These are phyloP conservation scores for Cenchrus purpureus DNA, from an alignment of 176 grass and related monocot genomes.

Conservation along the genomic window DNA sequence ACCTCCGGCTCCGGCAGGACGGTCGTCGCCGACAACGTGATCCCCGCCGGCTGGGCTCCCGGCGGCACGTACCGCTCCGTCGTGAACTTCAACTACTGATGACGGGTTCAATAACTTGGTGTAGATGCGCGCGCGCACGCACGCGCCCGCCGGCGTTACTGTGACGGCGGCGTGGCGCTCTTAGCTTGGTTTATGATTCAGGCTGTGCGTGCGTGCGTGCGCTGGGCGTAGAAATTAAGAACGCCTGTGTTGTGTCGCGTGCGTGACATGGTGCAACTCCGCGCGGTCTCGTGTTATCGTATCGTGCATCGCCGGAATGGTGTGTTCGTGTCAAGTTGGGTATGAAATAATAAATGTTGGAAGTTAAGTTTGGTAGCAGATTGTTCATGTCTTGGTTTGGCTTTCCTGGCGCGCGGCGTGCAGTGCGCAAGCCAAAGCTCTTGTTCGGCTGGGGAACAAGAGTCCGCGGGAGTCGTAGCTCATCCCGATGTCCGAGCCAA, in stretches of 20 bases:
- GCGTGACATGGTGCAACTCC: background rate
- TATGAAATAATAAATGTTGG: background rate
- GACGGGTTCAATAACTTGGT: background rate
- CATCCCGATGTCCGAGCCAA: background rate
- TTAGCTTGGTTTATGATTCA: constrained; percentile 44
- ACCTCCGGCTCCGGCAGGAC: constrained; percentile 59
- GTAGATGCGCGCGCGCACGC: constrained; percentile 5
- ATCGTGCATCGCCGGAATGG: too few species aligned
- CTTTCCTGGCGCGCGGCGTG: too few species aligned
- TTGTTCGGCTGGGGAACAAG: too few species aligned
- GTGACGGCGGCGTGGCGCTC: background rate
- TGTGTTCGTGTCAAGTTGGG: background rate
- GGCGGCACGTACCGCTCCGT: constrained; percentile 58
- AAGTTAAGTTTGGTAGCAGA: background rate
- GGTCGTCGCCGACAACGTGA: constrained; percentile 48
- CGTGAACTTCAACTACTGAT: constrained; percentile 58
- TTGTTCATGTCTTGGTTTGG: background rate
- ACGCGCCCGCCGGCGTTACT: background rate
- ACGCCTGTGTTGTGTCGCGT: background rate
- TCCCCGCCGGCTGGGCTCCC: constrained; percentile 55
- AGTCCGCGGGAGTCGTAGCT: background rate
- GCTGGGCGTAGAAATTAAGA: background rate
- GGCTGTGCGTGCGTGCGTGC: constrained; percentile 38
- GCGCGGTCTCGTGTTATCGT: background rate
- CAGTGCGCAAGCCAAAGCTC: too few species aligned